Base-by-base conservation (phyloP, 179 eudicot genomes). In the Patellifolia procumbens region DNA sequence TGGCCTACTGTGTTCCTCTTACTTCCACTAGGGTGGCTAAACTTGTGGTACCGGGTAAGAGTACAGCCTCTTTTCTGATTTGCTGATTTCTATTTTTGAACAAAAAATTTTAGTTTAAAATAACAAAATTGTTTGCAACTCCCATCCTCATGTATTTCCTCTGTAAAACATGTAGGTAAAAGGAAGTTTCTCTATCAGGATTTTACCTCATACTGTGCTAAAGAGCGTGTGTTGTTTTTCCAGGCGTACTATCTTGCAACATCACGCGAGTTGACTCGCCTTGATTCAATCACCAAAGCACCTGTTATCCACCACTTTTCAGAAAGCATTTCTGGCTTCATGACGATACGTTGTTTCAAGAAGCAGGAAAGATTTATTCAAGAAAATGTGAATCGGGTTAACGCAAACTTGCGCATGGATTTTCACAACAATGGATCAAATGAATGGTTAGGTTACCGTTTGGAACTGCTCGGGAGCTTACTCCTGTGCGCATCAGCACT, bases 241-340 rank as follows among this genome's bases (percentile, higher is more conserved):
- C 88, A 92, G 98, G 92, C 92, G 20, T 95, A 93, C 81, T 95
- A 84, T 81, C 91, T 96, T 26, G 85, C 98, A 45, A 90, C 98
- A 37, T 96, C 98, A 2, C 94, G 99, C 1, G 99, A 96, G 85
- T 70, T 96, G 62, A 96, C 99, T 46, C 90, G 99, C 19, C 92
- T 96, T 2, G 99, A 93, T 81, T 96, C 99, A 3, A 96, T 96
- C 77, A 93, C 98, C 43, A 96, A 96, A 83, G 98, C 99, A 56
- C 99, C 99, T 0, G 89, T 95, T 7, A 93, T 95, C 82, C 92
- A 88, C 74, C 98, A 96, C 79, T 96, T 96, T 85, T 96, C 99
- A 5, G 99, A 96, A 77, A 93, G 92, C 85, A 91, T 96, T 59
- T 85, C 98, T 4, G 99, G 99, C 32, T 91, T 95, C 66, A 91